Conservation (phyloP, 768 basidiomycete species). For the Kwoniella pini region DNA sequence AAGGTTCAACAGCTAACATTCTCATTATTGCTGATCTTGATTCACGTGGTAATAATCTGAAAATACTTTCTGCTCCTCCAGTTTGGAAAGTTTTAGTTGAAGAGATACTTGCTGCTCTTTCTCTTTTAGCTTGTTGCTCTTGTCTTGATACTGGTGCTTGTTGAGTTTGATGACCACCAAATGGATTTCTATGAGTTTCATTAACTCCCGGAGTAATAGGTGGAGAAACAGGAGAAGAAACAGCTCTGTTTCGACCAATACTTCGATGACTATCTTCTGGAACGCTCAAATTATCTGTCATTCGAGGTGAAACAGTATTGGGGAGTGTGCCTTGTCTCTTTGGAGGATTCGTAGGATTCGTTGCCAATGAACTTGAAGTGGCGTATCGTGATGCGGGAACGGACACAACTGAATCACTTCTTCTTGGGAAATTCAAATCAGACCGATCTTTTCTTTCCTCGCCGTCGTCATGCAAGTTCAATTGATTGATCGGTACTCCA, state of each 20-base stretch:
- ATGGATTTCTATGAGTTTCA: slow-evolving; percentile 13
- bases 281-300: background rate
- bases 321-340: slow-evolving; percentile 35
- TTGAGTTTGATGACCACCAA: slow-evolving; percentile 2
- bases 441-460: slow-evolving; percentile 58
- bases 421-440: slow-evolving; percentile 73
- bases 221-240: slow-evolving; percentile 16
- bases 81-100: slow-evolving; percentile 64
- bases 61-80: slow-evolving; percentile 87
- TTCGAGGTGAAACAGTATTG: slow-evolving; percentile 5
- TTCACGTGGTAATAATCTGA: slow-evolving; percentile 91
- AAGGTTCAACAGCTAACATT: slow-evolving; percentile 90
- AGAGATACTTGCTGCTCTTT: slow-evolving; percentile 51
- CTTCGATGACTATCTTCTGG: background rate
- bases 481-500: background rate
- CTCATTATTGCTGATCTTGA: slow-evolving; percentile 82
- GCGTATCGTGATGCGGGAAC: slow-evolving; percentile 51
- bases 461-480: slow-evolving; percentile 1
- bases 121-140: slow-evolving; percentile 32
- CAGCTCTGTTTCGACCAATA: slow-evolving; percentile 20
- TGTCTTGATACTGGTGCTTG: slow-evolving; percentile 3
- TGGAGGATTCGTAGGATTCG: slow-evolving; percentile 4
- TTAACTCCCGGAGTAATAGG: slow-evolving; percentile 14
- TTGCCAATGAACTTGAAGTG: slow-evolving; percentile 11
- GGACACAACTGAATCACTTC: slow-evolving; percentile 72